Percentiles rank a stretch among this genome's conserved stretches.
These are phyloP conservation scores for Claviceps citrina DNA, from an alignment of 2,329 filamentous ascomycete genomes.

Conservation along the genomic window DNA sequence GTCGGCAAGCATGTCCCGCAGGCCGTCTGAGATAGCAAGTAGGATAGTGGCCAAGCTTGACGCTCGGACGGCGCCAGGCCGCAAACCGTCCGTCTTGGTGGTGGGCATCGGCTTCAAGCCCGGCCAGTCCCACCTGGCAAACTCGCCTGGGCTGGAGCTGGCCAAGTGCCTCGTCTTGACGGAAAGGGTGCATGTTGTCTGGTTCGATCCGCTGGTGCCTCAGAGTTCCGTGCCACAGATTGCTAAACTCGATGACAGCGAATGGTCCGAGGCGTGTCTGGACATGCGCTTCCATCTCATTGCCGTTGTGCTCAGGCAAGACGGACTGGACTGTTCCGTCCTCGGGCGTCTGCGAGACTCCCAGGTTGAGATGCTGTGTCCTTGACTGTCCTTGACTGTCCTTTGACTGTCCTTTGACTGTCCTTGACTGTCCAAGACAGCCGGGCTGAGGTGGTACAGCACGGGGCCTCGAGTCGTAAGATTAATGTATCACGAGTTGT, in stretches of 20 bases:
- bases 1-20: constrained; percentile 26
- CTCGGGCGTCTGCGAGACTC: constrained; percentile 20
- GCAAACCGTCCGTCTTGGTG: constrained; percentile 23
- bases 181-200: constrained; percentile 25
- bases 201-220: constrained; percentile 28
- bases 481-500: too few relatives aligned
- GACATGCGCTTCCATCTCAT: constrained; percentile 26
- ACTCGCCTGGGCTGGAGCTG: constrained; percentile 31
- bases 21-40: constrained; percentile 25
- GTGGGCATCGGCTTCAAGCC: constrained; percentile 36
- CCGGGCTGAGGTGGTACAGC: too few relatives aligned
- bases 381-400: neutral
- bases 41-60: constrained; percentile 19
- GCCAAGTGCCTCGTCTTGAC: constrained; percentile 22
- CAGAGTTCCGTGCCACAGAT: constrained; percentile 27
- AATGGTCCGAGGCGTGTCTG: constrained; percentile 24
- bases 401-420: too few relatives aligned
- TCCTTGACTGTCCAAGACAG: too few relatives aligned
- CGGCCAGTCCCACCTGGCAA: constrained; percentile 30
- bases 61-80: neutral
- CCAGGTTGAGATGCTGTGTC: constrained; percentile 26
- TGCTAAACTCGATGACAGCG: constrained; percentile 18
- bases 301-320: constrained; percentile 28
- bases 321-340: constrained; percentile 25
- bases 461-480: too few relatives aligned